Percentiles rank a stretch among this genome's conserved stretches.
These are phyloP conservation scores for Toxicodendron radicans DNA, from an alignment of 345 rosid species.

Conservation along the genomic window DNA sequence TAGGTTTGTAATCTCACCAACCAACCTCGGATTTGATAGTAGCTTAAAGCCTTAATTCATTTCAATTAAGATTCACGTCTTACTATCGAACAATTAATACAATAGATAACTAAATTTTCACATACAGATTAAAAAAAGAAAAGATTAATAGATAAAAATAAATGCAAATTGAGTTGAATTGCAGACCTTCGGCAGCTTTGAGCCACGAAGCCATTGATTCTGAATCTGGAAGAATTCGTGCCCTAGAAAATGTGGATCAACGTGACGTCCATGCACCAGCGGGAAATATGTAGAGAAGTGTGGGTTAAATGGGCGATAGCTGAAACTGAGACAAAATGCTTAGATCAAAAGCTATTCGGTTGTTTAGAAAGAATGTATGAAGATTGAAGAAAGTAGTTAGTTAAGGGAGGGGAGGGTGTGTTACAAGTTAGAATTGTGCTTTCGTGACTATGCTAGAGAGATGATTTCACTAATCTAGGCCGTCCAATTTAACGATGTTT, in stretches of 20 bases:
- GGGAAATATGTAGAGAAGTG: conserved; percentile 18
- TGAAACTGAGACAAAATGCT: background rate
- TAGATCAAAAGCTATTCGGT: conserved; percentile 8
- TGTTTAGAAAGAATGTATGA: background rate
- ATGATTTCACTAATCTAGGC: background rate
- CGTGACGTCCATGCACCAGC: conserved; percentile 46
- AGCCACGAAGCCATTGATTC: conserved; percentile 91
- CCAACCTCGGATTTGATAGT: conserved; percentile 1
- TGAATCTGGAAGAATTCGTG: conserved; percentile 19
- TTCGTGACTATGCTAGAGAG: background rate
- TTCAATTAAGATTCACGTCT: background rate
- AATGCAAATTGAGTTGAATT: conserved; percentile 9
- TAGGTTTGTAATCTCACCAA: background rate
- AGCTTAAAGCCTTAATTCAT: background rate
- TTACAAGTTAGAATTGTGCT: background rate
- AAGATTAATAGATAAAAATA: background rate
- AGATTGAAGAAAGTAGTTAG: background rate
- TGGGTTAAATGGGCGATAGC: conserved; percentile 5
- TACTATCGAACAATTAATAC: background rate
- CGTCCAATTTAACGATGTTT: background rate
- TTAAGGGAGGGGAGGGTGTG: background rate
- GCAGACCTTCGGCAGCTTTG: conserved; percentile 93
- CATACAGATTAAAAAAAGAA: background rate
- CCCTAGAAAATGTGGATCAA: conserved; percentile 33
- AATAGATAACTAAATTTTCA: background rate